phyloP scores from a whole-genome alignment of 176 grass and related monocot genomes.

The Aegilops umbellulata region DNA sequence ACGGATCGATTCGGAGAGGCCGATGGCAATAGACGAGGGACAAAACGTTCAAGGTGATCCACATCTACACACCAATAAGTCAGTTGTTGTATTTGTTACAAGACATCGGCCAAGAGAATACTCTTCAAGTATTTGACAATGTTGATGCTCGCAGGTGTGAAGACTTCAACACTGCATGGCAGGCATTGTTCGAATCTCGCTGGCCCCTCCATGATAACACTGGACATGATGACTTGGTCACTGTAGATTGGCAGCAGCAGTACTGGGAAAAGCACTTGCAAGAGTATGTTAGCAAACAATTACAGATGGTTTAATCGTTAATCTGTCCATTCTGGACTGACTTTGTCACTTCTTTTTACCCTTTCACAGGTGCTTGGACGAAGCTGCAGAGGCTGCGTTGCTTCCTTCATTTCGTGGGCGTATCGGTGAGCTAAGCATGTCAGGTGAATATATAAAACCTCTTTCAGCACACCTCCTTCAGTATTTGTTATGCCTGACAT shows the following conservation, averaged over 20 bases:
- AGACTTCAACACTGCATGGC: slow-evolving; percentile 53
- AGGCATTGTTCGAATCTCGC: slow-evolving; percentile 40
- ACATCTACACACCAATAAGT: not conserved
- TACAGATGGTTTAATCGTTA: not conserved
- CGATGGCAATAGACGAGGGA: slow-evolving; percentile 9
- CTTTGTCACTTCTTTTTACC: not conserved
- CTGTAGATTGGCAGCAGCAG: slow-evolving; percentile 45
- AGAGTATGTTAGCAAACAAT: slow-evolving; percentile 24
- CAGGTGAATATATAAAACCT: slow-evolving; percentile 33
- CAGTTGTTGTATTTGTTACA: not conserved
- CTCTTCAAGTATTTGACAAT: not conserved
- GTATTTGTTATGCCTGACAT: not conserved
- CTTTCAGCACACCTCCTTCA: not conserved
- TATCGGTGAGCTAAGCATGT: slow-evolving; percentile 45
- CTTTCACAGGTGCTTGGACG: slow-evolving; percentile 50
- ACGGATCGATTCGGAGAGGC: not conserved
- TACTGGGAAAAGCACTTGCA: slow-evolving; percentile 73
- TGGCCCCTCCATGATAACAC: slow-evolving; percentile 10
- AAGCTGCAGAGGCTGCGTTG: slow-evolving; percentile 58
- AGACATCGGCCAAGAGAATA: not conserved
- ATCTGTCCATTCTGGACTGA: not conserved
- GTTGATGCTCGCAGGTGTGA: slow-evolving; percentile 37
- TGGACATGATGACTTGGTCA: slow-evolving; percentile 17
- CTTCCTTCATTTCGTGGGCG: slow-evolving; percentile 59
- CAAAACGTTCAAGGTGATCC: slow-evolving; percentile 50